Percentiles rank a stretch among this genome's conserved stretches.
Conservation (phyloP, 2,329 filamentous ascomycete genomes). For the Nothomitra cinnamomea region DNA sequence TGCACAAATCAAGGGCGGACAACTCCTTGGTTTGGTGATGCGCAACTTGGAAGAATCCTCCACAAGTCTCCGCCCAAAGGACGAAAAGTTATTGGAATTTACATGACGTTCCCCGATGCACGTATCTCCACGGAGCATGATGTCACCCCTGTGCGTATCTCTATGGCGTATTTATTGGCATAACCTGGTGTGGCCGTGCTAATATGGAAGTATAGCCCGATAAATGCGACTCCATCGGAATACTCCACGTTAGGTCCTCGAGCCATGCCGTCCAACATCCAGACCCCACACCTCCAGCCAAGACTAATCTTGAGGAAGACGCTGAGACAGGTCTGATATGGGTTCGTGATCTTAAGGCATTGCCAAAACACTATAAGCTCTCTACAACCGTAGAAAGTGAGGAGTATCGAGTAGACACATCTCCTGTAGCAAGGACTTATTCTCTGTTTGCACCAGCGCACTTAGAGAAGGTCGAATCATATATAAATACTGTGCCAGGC, state of each 20-base stretch:
- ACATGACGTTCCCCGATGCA: background rate
- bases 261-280: background rate
- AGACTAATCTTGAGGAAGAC: background rate
- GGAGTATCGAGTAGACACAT: background rate
- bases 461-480: slow-evolving; percentile 2
- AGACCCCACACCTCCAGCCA: background rate
- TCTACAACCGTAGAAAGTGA: background rate
- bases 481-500: slow-evolving; percentile 2
- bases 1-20: slow-evolving; percentile 1
- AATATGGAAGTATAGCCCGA: background rate
- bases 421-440: background rate
- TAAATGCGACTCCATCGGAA: slow-evolving; percentile 1
- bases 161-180: background rate
- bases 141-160: background rate
- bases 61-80: slow-evolving; percentile 2
- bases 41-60: background rate
- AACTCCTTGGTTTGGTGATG: slow-evolving; percentile 4
- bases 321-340: background rate
- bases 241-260: background rate
- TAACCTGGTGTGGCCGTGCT: no score
- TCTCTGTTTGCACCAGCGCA: background rate
- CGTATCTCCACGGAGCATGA: no score
- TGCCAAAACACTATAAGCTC: background rate
- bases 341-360: background rate
- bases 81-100: background rate